Evolutionary conservation across 306 rosid genomes (phyloP), one percentile per base, ranked within the genome.

Genomic region (Pterocarpus santalinus): DNA sequence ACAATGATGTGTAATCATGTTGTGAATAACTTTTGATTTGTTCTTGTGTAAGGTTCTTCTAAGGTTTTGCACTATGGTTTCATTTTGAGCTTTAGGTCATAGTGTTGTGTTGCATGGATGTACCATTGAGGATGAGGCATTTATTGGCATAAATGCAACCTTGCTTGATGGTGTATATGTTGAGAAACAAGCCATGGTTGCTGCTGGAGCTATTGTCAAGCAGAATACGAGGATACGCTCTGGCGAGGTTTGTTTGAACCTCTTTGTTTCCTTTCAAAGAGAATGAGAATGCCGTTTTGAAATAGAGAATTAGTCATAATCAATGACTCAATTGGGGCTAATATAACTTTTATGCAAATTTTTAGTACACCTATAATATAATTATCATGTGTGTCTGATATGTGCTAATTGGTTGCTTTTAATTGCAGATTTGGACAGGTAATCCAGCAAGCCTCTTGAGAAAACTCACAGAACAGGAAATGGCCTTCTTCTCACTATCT

Each of bases 111-210:
- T 94, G 78, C 97, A 94, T 69, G 97, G 98, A 71, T 94, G 98
- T 66, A 92, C 97, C 22, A 88, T 94, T 58, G 97, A 94, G 83
- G 98, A 92, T 77, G 98, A 94, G 90, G 97, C 98, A 69, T 94
- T 94, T 88, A 90, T 94, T 38, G 98, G 97, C 58, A 92, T 92
- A 97, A 93, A 97, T 78, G 98, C 97, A 35, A 92, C 92, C 49
- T 82, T 94, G 82, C 98, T 94, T 64, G 98, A 94, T 86, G 98
- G 97, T 69, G 97, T 81, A 30, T 76, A 87, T 83, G 94, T 94
- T 56, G 98, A 92, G 86, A 94, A 85, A 80, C 91, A 94, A 75
- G 94, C 97, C 63, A 92, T 94, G 97, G 97, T 94, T 82, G 97
- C 94, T 76, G 97, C 97, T 44, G 97, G 98, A 81, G 98, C 98